These are phyloP conservation scores for Tylopilus cervinicoccineus DNA, from an alignment of 768 basidiomycete species.

Conservation along the genomic window DNA sequence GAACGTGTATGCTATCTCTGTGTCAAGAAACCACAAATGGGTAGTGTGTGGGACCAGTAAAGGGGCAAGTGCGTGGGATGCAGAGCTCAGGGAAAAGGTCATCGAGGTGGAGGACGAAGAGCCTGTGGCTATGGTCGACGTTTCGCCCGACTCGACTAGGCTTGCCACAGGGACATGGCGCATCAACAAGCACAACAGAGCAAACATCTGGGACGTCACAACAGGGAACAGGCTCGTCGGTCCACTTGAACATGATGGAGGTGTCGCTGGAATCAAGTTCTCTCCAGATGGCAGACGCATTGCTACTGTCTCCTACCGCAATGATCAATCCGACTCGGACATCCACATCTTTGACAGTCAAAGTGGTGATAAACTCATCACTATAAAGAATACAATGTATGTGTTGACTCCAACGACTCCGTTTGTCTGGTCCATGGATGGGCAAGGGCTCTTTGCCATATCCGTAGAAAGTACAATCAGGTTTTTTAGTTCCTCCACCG, in stretches of 20 bases:
- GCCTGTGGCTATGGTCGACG: neutral
- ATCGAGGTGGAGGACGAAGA: neutral
- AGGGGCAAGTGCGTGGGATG: constrained; percentile 1
- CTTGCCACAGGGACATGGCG: neutral
- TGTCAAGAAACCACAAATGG: neutral
- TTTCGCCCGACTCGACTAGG: neutral
- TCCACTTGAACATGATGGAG: neutral
- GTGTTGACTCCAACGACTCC: neutral
- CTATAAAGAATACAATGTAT: neutral
- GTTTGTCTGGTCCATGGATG: neutral
- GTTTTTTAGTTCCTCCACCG: neutral
- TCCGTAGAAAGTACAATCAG: neutral
- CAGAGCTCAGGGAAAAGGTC: neutral
- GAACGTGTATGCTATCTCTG: neutral
- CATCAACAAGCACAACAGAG: neutral
- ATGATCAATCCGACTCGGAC: too few species aligned
- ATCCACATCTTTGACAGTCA: neutral
- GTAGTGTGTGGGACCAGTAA: neutral
- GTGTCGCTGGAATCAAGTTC: neutral
- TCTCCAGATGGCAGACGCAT: neutral
- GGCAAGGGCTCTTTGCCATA: neutral
- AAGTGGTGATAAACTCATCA: neutral
- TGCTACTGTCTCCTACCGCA: neutral
- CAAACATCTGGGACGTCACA: neutral
- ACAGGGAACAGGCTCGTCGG: neutral